A percentile compares a stretch with the other conserved stretches of the same genome.
phyloP scores from a whole-genome alignment of 2,329 filamentous ascomycete genomes.

The Penicillium hordei region DNA sequence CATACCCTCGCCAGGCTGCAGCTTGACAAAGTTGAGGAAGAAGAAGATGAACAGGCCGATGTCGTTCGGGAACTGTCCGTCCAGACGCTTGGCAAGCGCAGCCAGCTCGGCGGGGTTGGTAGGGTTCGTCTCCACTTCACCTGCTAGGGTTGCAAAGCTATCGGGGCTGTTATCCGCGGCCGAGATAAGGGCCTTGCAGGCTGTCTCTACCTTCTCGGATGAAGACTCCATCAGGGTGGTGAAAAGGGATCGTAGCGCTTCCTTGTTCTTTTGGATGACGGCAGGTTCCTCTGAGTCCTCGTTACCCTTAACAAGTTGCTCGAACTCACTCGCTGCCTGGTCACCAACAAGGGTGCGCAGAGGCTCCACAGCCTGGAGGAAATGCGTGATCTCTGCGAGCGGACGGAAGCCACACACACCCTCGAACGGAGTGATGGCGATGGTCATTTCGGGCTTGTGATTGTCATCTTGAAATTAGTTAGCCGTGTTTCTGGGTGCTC shows the following conservation, averaged over 20 bases:
- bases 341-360: conserved; percentile 65
- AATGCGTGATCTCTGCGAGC: conserved; percentile 80
- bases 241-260: conserved; percentile 73
- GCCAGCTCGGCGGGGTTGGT: conserved; percentile 61
- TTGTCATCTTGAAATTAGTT: conserved; percentile 72
- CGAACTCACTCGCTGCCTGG: conserved; percentile 53
- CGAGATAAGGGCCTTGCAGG: conserved; percentile 67
- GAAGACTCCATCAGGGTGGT: conserved; percentile 76
- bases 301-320: conserved; percentile 57
- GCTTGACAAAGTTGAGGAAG: conserved; percentile 92
- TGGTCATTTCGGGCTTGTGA: conserved; percentile 99
- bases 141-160: conserved; percentile 65
- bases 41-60: conserved; percentile 94
- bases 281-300: conserved; percentile 49
- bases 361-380: conserved; percentile 66
- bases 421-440: conserved; percentile 94
- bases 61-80: conserved; percentile 82
- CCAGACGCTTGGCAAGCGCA: conserved; percentile 72
- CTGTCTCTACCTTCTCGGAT: conserved; percentile 62
- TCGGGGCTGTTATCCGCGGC: conserved; percentile 67
- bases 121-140: conserved; percentile 37
- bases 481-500: neutral
- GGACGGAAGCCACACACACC: conserved; percentile 95
- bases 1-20: conserved; percentile 87
- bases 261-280: conserved; percentile 66